phyloP scores from a whole-genome alignment of 2,329 filamentous ascomycete genomes.

The Botrytis paeoniae region DNA sequence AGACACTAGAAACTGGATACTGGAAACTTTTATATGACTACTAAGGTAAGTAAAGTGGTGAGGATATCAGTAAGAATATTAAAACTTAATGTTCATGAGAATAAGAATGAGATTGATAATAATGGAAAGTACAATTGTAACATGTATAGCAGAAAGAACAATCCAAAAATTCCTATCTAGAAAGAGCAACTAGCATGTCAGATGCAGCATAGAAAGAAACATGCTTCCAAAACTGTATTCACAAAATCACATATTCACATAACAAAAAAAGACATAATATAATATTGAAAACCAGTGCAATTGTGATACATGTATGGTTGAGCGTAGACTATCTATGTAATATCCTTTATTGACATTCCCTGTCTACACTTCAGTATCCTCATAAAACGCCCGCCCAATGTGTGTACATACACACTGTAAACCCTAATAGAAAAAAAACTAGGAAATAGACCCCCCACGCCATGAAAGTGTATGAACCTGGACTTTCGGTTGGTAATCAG shows the following conservation, averaged over 20 bases:
- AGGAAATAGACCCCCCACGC: neutral
- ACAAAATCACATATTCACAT: neutral
- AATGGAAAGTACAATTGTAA: neutral
- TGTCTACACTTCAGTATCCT: neutral
- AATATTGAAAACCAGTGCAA: neutral
- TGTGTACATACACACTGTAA: neutral
- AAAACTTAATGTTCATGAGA: neutral
- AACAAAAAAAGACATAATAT: neutral
- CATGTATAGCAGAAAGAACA: neutral
- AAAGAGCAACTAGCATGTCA: neutral
- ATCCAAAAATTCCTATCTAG: too few relatives aligned
- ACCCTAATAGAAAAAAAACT: neutral
- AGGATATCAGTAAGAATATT: neutral
- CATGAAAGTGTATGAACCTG: constrained; percentile 1
- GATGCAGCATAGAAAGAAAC: neutral
- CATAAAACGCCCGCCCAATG: constrained; percentile 3
- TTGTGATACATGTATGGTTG: neutral
- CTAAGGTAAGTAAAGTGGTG: neutral
- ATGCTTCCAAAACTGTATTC: neutral
- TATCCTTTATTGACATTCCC: neutral
- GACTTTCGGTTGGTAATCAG: neutral
- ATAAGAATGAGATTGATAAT: neutral
- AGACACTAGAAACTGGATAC: too few relatives aligned
- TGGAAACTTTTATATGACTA: neutral
- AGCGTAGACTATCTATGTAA: neutral